These are phyloP conservation scores for Cercospora citrullina DNA, from an alignment of 2,329 filamentous ascomycete genomes.

Conservation along the genomic window DNA sequence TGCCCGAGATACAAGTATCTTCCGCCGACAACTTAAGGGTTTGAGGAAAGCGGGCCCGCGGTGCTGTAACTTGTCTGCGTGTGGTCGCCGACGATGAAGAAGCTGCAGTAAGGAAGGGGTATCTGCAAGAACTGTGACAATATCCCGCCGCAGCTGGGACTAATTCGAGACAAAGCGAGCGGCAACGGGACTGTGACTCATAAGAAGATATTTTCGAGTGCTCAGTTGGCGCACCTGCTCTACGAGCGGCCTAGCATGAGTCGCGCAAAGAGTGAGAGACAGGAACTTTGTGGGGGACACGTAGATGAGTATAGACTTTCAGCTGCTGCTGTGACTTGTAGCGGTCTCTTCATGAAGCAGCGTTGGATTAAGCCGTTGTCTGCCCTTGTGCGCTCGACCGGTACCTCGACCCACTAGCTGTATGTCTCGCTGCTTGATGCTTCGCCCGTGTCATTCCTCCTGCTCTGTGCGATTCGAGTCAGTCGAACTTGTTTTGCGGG, in stretches of 20 bases:
- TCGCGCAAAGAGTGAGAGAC: background rate
- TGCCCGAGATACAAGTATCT: background rate
- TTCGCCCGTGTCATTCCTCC: background rate
- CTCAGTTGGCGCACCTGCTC: background rate
- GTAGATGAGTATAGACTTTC: background rate
- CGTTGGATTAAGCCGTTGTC: background rate
- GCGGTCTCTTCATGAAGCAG: background rate
- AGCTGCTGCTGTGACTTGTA: background rate
- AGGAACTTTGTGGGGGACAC: background rate
- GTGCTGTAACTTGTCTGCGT: background rate
- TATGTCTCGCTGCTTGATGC: background rate
- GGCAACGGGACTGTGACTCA: background rate
- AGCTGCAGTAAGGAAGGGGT: background rate
- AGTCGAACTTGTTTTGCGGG: background rate
- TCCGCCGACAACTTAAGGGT: no score
- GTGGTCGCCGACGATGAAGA: background rate
- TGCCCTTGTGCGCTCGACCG: background rate
- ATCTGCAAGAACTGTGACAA: background rate
- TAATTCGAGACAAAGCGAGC: background rate
- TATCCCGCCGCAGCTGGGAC: background rate
- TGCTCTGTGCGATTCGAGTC: background rate
- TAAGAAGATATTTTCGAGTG: background rate
- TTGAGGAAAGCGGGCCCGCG: no score
- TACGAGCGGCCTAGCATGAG: background rate
- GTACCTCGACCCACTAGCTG: background rate